These are phyloP conservation scores for Scedosporium boydii DNA, from an alignment of 2,329 filamentous ascomycete genomes.

Conservation along the genomic window DNA sequence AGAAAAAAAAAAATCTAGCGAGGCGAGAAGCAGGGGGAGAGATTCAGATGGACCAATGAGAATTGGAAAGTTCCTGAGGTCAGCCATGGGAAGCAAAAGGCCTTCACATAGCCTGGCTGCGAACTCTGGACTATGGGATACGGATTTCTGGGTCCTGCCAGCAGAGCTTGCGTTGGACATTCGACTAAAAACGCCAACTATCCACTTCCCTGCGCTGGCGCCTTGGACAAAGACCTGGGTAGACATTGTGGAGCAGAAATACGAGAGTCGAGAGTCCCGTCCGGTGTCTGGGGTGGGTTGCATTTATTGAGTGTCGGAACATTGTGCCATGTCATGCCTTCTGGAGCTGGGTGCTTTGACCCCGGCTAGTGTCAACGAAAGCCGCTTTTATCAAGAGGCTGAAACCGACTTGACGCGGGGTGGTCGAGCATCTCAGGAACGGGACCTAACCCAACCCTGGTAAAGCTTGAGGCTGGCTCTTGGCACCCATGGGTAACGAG, in stretches of 20 bases:
- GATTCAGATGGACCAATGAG: neutral
- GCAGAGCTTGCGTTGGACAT: neutral
- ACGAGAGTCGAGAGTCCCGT: too few relatives aligned
- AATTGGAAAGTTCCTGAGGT: neutral
- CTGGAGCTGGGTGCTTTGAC: neutral
- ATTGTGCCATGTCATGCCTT: neutral
- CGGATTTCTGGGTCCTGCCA: neutral
- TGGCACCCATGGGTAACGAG: neutral
- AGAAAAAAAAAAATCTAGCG: neutral
- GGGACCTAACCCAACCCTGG: too few relatives aligned
- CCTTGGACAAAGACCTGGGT: too few relatives aligned
- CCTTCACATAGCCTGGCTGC: too few relatives aligned
- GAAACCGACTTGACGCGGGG: conserved; percentile 3
- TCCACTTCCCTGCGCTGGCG: too few relatives aligned
- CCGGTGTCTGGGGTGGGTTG: neutral
- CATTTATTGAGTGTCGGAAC: neutral
- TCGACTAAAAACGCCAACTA: too few relatives aligned
- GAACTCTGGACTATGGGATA: neutral
- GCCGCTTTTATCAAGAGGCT: neutral
- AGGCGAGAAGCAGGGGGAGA: neutral
- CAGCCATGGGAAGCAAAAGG: neutral
- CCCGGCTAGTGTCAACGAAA: neutral
- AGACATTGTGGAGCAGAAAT: too few relatives aligned
- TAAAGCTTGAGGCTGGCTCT: neutral
- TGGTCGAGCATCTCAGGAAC: neutral